Evolutionary conservation across 345 rosid genomes (phyloP).

Genomic region (Cardamine chenopodiifolia): DNA sequence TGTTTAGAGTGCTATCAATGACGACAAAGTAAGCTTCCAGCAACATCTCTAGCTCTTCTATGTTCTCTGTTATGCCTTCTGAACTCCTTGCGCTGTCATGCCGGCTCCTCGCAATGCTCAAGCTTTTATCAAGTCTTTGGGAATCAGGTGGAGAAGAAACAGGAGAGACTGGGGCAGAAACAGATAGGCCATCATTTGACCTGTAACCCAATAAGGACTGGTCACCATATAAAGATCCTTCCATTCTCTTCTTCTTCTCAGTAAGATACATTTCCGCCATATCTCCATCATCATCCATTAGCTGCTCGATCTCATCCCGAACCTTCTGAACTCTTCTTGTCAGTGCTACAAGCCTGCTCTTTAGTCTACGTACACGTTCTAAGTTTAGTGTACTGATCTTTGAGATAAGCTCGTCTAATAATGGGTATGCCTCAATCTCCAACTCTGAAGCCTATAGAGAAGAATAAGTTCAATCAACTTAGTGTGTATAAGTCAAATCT

Average conservation of each 20-base stretch:
- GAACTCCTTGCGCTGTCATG: constrained; percentile 91
- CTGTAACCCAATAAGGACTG: constrained; percentile 70
- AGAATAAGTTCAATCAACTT: constrained; percentile 30
- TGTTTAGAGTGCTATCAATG: constrained; percentile 94
- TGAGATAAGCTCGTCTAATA: constrained; percentile 91
- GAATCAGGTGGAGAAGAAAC: constrained; percentile 84
- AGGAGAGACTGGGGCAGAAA: constrained; percentile 96
- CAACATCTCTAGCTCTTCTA: constrained; percentile 98
- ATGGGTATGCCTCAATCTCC: constrained; percentile 98
- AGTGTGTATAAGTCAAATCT: not conserved
- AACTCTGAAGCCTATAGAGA: constrained; percentile 87
- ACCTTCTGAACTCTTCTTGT: constrained; percentile 98
- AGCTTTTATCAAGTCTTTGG: constrained; percentile 80
- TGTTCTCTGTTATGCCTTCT: constrained; percentile 68
- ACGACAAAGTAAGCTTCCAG: constrained; percentile 98
- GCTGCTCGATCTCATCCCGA: constrained; percentile 98
- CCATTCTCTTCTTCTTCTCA: constrained; percentile 91
- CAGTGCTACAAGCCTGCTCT: constrained; percentile 94
- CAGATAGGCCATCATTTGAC: constrained; percentile 75
- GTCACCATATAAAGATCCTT: constrained; percentile 75
- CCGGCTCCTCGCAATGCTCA: constrained; percentile 87
- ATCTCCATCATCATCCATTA: constrained; percentile 99
- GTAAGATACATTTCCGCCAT: constrained; percentile 99
- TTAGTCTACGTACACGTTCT: constrained; percentile 92
- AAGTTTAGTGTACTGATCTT: constrained; percentile 96